A percentile compares a stretch with the other conserved stretches of the same genome.
Conservation (phyloP, 495 filamentous ascomycete species). For the Sporormia fimetaria region DNA sequence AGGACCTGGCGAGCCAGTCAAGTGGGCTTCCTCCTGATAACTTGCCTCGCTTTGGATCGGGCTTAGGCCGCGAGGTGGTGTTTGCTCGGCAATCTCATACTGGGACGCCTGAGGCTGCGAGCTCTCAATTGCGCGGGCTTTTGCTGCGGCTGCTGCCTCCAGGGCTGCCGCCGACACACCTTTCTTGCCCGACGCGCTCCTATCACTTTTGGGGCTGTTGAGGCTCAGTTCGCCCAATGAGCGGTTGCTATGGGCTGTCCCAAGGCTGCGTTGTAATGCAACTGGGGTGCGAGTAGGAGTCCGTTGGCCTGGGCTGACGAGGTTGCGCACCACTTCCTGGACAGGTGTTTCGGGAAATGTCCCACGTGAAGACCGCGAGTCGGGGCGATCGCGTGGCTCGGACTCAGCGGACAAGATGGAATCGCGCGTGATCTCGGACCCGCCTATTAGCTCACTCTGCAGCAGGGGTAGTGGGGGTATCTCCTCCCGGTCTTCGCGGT, state of each 20-base stretch:
- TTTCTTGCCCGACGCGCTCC: constrained; percentile 36
- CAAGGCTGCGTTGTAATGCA: constrained; percentile 39
- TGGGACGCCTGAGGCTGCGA: constrained; percentile 24
- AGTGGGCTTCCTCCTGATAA: constrained; percentile 46
- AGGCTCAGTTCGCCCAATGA: constrained; percentile 45
- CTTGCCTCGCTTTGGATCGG: constrained; percentile 84
- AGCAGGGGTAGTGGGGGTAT: constrained; percentile 74
- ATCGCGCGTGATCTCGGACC: constrained; percentile 78
- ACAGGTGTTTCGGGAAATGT: constrained; percentile 41
- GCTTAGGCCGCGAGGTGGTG: constrained; percentile 49
- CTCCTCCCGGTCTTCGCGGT: constrained; percentile 42
- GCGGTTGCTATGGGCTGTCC: constrained; percentile 47
- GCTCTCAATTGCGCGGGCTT: constrained; percentile 25
- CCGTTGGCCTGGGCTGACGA: constrained; percentile 42
- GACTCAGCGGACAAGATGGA: constrained; percentile 80
- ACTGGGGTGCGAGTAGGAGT: constrained; percentile 45
- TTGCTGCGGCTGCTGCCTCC: constrained; percentile 29
- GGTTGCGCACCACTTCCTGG: constrained; percentile 46
- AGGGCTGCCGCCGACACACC: constrained; percentile 32
- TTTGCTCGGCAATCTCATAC: constrained; percentile 35
- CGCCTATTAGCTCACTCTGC: constrained; percentile 65
- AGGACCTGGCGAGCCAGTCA: constrained; percentile 23
- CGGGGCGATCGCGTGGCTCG: constrained; percentile 43
- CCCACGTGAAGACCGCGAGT: constrained; percentile 41
- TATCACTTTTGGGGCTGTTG: constrained; percentile 40